phyloP scores from a whole-genome alignment of 805 yeast species.

The Wickerhamiella allomyrinae region DNA sequence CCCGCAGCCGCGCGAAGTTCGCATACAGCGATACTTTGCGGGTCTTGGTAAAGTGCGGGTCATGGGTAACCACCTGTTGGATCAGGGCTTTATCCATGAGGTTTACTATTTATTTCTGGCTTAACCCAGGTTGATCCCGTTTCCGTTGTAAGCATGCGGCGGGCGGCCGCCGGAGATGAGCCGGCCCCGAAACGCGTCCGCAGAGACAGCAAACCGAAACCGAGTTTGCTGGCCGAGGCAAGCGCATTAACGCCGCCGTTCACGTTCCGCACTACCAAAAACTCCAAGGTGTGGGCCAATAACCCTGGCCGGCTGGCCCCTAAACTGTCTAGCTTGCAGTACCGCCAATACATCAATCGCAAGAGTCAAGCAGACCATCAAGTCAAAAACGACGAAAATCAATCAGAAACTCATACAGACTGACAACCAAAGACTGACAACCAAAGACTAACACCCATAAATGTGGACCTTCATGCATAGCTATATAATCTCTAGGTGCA shows the following conservation, averaged over 20 bases:
- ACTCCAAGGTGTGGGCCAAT: slow-evolving; percentile 13
- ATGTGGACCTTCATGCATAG: too few relatives aligned
- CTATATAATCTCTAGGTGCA: too few relatives aligned
- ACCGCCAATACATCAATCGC: slow-evolving; percentile 8
- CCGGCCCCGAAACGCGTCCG: not conserved
- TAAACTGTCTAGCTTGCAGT: not conserved
- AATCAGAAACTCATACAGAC: too few relatives aligned
- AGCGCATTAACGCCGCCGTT: slow-evolving; percentile 3
- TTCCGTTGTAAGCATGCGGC: not conserved
- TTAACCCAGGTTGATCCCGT: too few relatives aligned
- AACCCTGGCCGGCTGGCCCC: slow-evolving; percentile 7
- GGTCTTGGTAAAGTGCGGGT: slow-evolving; percentile 27
- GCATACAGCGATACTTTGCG: slow-evolving; percentile 36
- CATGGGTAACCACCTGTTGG: slow-evolving; percentile 9
- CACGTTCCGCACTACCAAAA: slow-evolving; percentile 12
- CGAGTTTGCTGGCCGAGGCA: slow-evolving; percentile 8
- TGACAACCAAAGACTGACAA: too few relatives aligned
- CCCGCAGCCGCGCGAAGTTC: slow-evolving; percentile 32
- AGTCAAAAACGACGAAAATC: too few relatives aligned
- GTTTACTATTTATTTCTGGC: too few relatives aligned
- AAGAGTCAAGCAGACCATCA: not conserved
- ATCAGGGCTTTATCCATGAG: slow-evolving; percentile 12
- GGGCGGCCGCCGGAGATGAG: not conserved
- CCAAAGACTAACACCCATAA: too few relatives aligned
- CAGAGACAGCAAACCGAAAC: not conserved